A percentile compares a stretch with the other conserved stretches of the same genome.
These are phyloP conservation scores for Xylaria sp. DNA, from an alignment of 2,329 filamentous ascomycete species.

Conservation along the genomic window DNA sequence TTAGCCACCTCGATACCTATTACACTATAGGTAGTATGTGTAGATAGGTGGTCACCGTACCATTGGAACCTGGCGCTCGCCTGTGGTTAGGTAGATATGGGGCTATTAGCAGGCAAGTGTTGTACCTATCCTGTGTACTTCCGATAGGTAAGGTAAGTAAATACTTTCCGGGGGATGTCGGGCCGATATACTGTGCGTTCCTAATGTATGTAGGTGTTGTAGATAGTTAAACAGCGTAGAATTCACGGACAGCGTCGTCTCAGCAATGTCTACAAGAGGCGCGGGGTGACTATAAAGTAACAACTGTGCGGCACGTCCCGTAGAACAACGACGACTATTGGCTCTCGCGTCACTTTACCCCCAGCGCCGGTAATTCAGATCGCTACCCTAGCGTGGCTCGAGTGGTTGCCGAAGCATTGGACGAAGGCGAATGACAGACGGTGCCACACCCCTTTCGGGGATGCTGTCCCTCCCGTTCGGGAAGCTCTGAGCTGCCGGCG, in stretches of 20 bases:
- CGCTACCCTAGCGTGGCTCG: background rate
- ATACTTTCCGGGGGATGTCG: background rate
- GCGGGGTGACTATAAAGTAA: background rate
- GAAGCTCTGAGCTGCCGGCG: slow-evolving; percentile 21
- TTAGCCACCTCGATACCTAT: no score
- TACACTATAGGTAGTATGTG: no score
- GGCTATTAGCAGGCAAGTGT: no score
- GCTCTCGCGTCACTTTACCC: background rate
- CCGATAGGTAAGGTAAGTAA: no score
- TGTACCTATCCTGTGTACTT: no score
- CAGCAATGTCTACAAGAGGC: no score
- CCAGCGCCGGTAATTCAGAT: slow-evolving; percentile 30
- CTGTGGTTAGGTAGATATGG: no score
- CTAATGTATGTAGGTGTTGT: no score
- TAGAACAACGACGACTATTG: slow-evolving; percentile 20
- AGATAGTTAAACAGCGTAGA: background rate
- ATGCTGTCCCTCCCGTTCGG: slow-evolving; percentile 22
- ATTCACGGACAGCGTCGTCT: background rate
- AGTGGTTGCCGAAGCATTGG: slow-evolving; percentile 21
- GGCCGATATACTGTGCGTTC: background rate
- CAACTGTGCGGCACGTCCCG: slow-evolving; percentile 29
- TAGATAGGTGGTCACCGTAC: no score
- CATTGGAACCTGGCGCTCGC: no score
- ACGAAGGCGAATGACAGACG: slow-evolving; percentile 7
- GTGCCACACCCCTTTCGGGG: slow-evolving; percentile 32